Evolutionary conservation across 306 rosid genomes (phyloP).

Genomic region (Sphenostylis stenocarpa): DNA sequence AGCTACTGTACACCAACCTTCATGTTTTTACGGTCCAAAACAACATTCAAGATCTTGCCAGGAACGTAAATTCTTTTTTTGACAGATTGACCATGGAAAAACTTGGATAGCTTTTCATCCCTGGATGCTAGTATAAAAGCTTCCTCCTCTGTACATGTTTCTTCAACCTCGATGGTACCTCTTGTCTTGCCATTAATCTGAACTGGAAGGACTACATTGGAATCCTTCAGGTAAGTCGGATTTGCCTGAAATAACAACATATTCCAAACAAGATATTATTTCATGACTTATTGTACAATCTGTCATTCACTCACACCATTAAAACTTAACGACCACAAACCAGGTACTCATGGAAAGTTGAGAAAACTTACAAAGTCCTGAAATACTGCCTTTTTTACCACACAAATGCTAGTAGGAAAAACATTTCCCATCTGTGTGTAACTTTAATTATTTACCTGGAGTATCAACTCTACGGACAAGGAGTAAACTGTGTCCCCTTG

Average conservation of each 20-base stretch:
- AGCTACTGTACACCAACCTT: constrained; percentile 51
- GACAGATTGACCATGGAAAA: constrained; percentile 60
- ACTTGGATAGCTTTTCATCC: constrained; percentile 83
- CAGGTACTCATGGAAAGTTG: background rate
- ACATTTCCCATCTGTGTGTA: background rate
- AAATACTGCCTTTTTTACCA: background rate
- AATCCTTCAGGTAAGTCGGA: constrained; percentile 73
- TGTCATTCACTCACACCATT: background rate
- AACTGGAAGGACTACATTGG: constrained; percentile 73
- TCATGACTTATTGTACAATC: background rate
- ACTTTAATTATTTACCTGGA: background rate
- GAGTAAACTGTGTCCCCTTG: background rate
- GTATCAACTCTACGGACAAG: background rate
- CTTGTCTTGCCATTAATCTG: constrained; percentile 96
- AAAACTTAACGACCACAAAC: background rate
- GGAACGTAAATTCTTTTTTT: constrained; percentile 82
- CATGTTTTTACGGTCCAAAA: constrained; percentile 66
- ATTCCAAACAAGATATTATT: background rate
- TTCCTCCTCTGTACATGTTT: constrained; percentile 82
- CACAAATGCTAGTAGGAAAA: background rate
- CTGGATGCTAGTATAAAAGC: constrained; percentile 65
- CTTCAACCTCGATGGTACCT: constrained; percentile 87
- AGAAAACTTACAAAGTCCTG: background rate
- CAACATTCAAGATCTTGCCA: constrained; percentile 84
- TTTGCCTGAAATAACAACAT: constrained; percentile 56